phyloP scores from a whole-genome alignment of 768 basidiomycete species.

The Suillus ampliporus region DNA sequence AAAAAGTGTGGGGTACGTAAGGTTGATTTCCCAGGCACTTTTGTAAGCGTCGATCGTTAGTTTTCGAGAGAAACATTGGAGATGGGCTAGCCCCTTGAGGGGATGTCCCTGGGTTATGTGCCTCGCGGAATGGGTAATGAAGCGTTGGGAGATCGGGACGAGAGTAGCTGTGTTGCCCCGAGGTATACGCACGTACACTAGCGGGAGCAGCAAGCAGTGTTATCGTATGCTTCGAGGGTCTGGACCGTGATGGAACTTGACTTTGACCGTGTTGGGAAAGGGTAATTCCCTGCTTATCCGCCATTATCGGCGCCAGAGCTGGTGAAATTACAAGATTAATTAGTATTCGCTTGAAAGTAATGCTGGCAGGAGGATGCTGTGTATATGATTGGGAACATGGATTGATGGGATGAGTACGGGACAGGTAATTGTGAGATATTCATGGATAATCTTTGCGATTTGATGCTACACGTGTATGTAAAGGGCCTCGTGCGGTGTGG shows the following conservation, averaged over 20 bases:
- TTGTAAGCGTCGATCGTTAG: conserved; percentile 13
- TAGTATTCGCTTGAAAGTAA: not conserved
- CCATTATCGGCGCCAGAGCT: not conserved
- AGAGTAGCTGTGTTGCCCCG: not conserved
- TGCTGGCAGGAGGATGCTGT: not conserved
- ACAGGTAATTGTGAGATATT: not conserved
- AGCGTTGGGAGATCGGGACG: conserved; percentile 1
- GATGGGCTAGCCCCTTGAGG: not conserved
- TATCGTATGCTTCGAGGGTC: conserved; percentile 1
- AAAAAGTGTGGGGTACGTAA: conserved; percentile 4
- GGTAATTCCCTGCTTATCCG: conserved; percentile 4
- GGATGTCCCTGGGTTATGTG: conserved; percentile 5
- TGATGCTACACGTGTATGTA: conserved; percentile 13
- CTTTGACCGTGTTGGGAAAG: not conserved
- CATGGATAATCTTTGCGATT: conserved; percentile 1
- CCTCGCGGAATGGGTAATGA: conserved; percentile 10
- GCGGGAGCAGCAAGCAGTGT: not conserved
- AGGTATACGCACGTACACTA: not conserved
- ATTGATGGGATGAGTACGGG: not conserved
- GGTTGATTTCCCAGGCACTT: conserved; percentile 12
- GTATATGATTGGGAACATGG: not conserved
- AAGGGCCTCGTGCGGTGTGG: conserved; percentile 12
- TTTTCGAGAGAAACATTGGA: conserved; percentile 7
- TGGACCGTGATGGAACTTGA: not conserved
- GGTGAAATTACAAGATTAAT: conserved; percentile 6